Percentiles rank a stretch among this genome's conserved stretches.
Conservation (phyloP, 305 asterid genomes). For the Rubia balearica region DNA sequence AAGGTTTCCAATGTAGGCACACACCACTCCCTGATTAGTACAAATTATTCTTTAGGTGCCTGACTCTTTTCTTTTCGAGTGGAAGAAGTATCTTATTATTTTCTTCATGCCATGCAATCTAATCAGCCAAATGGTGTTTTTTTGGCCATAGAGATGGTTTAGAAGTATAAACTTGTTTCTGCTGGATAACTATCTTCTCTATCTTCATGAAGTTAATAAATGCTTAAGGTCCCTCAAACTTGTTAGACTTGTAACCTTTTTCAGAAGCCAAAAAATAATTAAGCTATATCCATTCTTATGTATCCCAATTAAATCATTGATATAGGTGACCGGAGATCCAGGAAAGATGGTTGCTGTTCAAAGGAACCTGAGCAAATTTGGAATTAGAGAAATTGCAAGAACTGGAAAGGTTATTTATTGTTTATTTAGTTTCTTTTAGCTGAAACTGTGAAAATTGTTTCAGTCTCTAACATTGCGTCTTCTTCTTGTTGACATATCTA, state of each 20-base stretch:
- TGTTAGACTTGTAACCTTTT: not conserved
- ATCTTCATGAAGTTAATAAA: not conserved
- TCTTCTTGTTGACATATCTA: slow-evolving; percentile 7
- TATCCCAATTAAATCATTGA: slow-evolving; percentile 8
- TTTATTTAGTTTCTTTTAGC: not conserved
- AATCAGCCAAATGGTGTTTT: not conserved
- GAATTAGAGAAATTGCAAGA: slow-evolving; percentile 88
- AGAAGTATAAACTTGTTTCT: not conserved
- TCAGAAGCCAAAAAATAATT: not conserved
- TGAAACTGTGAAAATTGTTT: slow-evolving; percentile 7
- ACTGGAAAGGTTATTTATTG: slow-evolving; percentile 72
- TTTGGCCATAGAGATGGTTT: not conserved
- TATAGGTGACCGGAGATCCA: slow-evolving; percentile 95
- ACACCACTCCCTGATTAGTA: not conserved
- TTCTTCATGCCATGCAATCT: not conserved
- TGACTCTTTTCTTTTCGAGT: not conserved
- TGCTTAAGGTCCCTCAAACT: not conserved
- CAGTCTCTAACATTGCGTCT: slow-evolving; percentile 10
- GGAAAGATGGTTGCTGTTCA: slow-evolving; percentile 92
- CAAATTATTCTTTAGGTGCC: not conserved
- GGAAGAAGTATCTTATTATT: not conserved
- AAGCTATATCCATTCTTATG: not conserved
- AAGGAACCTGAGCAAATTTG: slow-evolving; percentile 84
- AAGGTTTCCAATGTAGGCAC: not conserved
- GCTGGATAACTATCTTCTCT: not conserved